These are phyloP conservation scores for Sporothrix pallida DNA, from an alignment of 2,329 filamentous ascomycete genomes.

Conservation along the genomic window DNA sequence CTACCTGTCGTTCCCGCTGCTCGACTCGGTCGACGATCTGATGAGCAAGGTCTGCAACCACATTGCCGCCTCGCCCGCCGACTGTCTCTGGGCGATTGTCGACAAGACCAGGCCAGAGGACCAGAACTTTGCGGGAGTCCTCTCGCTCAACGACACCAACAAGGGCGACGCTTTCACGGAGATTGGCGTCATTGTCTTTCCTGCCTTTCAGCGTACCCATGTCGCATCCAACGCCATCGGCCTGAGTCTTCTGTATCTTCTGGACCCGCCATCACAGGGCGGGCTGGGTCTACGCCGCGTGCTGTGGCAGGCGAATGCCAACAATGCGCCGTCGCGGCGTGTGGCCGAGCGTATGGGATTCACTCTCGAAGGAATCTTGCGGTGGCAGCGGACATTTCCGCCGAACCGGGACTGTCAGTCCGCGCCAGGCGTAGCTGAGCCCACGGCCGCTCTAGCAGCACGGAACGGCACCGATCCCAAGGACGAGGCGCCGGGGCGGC, in stretches of 20 bases:
- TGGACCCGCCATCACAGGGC: constrained; percentile 24
- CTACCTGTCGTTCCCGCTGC: constrained; percentile 19
- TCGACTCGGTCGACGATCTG: constrained; percentile 20
- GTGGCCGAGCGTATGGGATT: constrained; percentile 27
- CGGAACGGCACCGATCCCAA: constrained; percentile 16
- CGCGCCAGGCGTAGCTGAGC: background rate
- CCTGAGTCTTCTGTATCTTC: background rate
- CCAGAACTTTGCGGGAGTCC: constrained; percentile 9
- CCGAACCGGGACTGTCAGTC: constrained; percentile 22
- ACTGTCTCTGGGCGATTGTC: constrained; percentile 23
- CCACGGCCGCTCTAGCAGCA: background rate
- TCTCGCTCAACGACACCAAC: constrained; percentile 2
- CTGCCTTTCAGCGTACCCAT: constrained; percentile 29
- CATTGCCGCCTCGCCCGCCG: background rate
- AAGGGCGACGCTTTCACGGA: background rate
- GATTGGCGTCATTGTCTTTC: constrained; percentile 30
- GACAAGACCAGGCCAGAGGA: constrained; percentile 1
- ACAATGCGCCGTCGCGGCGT: constrained; percentile 23
- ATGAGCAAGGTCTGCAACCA: constrained; percentile 22
- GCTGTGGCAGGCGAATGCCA: constrained; percentile 23
- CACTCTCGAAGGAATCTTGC: constrained; percentile 27
- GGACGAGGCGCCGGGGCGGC: constrained; percentile 29
- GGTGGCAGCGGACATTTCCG: constrained; percentile 15
- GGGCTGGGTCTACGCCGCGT: constrained; percentile 31
- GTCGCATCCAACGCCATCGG: constrained; percentile 30